phyloP scores from a whole-genome alignment of 208 protist genomes.

The Leishmania tropica region DNA sequence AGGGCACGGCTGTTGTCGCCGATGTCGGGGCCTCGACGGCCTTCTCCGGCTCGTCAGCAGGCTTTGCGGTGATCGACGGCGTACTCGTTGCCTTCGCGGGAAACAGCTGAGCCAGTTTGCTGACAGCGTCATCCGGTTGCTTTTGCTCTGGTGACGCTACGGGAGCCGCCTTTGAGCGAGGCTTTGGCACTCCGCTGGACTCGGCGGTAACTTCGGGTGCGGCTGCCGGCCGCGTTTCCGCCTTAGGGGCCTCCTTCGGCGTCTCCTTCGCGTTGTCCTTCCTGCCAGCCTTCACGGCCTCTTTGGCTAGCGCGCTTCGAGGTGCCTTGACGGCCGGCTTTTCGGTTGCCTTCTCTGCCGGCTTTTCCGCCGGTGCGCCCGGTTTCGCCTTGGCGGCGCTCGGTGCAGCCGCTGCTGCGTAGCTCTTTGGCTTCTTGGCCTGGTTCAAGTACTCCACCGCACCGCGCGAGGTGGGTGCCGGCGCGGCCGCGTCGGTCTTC shows the following conservation, averaged over 20 bases:
- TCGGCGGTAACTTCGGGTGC: constrained; percentile 2
- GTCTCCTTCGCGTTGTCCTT: not conserved
- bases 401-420: constrained; percentile 5
- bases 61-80: not conserved
- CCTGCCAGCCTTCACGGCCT: not conserved
- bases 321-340: constrained; percentile 5
- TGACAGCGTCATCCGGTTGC: constrained; percentile 16
- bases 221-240: constrained; percentile 1
- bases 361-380: not conserved
- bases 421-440: constrained; percentile 32
- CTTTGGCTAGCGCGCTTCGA: not conserved
- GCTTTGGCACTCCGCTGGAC: constrained; percentile 29
- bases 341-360: constrained; percentile 8
- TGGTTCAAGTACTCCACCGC: constrained; percentile 73
- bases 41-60: not conserved
- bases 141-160: not conserved
- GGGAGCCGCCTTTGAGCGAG: constrained; percentile 24
- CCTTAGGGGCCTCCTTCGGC: not conserved
- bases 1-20: not conserved
- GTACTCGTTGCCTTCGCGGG: constrained; percentile 16
- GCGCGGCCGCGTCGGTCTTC: constrained; percentile 36
- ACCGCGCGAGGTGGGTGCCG: constrained; percentile 30
- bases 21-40: not conserved
- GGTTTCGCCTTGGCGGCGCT: constrained; percentile 11
- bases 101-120: constrained; percentile 34